Evolutionary conservation across 2,329 filamentous ascomycete genomes (phyloP).

Genomic region (Arthrobotrys pseudoclavata): DNA sequence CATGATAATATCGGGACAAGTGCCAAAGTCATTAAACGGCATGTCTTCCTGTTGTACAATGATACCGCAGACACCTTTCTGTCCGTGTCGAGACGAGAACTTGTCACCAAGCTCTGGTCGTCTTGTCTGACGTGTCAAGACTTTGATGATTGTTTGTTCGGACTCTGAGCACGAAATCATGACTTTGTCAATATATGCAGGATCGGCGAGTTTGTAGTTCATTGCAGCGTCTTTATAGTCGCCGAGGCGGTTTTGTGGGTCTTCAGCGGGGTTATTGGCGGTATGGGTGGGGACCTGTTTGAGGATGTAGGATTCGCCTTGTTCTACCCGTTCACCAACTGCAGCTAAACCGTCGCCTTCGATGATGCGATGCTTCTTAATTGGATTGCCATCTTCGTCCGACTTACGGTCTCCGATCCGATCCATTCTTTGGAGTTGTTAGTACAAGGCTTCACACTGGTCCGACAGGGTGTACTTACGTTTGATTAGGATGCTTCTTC

Average conservation of each 20-base stretch:
- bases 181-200: slow-evolving; percentile 93
- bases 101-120: slow-evolving; percentile 97
- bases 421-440: slow-evolving; percentile 70
- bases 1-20: slow-evolving; percentile 99
- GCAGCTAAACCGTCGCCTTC: slow-evolving; percentile 89
- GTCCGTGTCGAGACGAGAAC: slow-evolving; percentile 97
- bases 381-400: slow-evolving; percentile 72
- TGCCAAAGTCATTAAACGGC: slow-evolving; percentile 90
- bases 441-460: slow-evolving; percentile 64
- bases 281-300: slow-evolving; percentile 88
- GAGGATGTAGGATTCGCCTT: slow-evolving; percentile 88
- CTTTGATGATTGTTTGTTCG: slow-evolving; percentile 88
- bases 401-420: slow-evolving; percentile 74
- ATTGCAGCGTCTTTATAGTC: slow-evolving; percentile 77
- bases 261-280: slow-evolving; percentile 78
- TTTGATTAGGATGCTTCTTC: slow-evolving; percentile 87
- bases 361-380: slow-evolving; percentile 79
- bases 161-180: slow-evolving; percentile 91
- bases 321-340: slow-evolving; percentile 82
- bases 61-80: slow-evolving; percentile 97
- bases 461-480: slow-evolving; percentile 19
- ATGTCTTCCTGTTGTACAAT: slow-evolving; percentile 97
- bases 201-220: slow-evolving; percentile 86
- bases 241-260: slow-evolving; percentile 71
- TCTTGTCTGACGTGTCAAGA: slow-evolving; percentile 95